Evolutionary conservation across 768 basidiomycete species (phyloP).

Genomic region (Mycena belliarum): DNA sequence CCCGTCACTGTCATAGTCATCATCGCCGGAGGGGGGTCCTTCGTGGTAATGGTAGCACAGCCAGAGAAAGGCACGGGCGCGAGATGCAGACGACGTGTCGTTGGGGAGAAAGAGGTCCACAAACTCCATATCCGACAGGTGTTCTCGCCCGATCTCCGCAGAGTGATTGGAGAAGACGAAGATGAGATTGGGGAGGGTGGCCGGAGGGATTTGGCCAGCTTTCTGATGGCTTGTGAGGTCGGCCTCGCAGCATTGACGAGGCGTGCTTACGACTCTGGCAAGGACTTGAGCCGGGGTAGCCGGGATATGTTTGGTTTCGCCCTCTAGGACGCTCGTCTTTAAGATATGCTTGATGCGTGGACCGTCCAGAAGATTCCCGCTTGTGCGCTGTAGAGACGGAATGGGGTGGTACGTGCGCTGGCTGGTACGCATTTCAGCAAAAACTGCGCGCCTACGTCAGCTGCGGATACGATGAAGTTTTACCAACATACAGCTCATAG

Average conservation of each 20-base stretch:
- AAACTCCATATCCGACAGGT: slow-evolving; percentile 42
- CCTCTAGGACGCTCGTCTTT: slow-evolving; percentile 56
- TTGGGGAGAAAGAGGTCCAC: slow-evolving; percentile 54
- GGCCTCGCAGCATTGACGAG: not conserved
- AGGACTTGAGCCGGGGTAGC: slow-evolving; percentile 61
- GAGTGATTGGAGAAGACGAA: slow-evolving; percentile 68
- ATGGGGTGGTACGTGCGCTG: slow-evolving; percentile 79
- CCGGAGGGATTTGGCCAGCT: slow-evolving; percentile 58
- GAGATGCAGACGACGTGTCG: slow-evolving; percentile 45
- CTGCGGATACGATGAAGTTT: slow-evolving; percentile 4
- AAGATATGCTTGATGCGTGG: slow-evolving; percentile 77
- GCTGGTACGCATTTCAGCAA: slow-evolving; percentile 78
- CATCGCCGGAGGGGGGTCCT: slow-evolving; percentile 35
- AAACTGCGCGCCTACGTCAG: slow-evolving; percentile 48
- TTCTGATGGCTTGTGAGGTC: slow-evolving; percentile 32
- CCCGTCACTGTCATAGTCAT: slow-evolving; percentile 19
- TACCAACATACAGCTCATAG: slow-evolving; percentile 70
- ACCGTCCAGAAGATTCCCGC: slow-evolving; percentile 74
- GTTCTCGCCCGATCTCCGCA: slow-evolving; percentile 33
- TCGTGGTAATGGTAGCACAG: slow-evolving; percentile 68
- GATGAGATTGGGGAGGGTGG: slow-evolving; percentile 68
- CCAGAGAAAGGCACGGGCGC: slow-evolving; percentile 54
- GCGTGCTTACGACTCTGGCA: slow-evolving; percentile 47
- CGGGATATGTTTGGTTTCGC: slow-evolving; percentile 44
- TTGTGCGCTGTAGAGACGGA: slow-evolving; percentile 67